These are phyloP conservation scores for Malassezia caprae DNA, from an alignment of 1,284 basidiomycete species.

Conservation along the genomic window DNA sequence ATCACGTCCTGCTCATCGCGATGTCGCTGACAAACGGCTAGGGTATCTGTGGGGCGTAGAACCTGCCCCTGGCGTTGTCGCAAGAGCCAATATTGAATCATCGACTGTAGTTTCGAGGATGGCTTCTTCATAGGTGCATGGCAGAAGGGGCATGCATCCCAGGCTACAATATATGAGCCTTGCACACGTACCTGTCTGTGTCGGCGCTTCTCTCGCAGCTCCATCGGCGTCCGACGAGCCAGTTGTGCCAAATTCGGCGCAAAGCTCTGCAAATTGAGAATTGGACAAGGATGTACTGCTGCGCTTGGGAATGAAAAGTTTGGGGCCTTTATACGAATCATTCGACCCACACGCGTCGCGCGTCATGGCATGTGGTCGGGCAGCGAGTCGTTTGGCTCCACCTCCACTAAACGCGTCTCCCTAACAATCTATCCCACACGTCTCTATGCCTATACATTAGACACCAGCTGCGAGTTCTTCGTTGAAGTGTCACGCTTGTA, in stretches of 20 bases:
- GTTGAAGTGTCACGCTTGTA: background rate
- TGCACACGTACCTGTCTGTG: background rate
- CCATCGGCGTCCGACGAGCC: background rate
- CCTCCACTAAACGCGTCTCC: background rate
- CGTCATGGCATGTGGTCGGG: background rate
- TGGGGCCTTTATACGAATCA: background rate
- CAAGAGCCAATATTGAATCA: slow-evolving; percentile 9
- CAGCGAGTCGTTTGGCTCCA: background rate
- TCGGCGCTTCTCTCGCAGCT: background rate
- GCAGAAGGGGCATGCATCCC: slow-evolving; percentile 11
- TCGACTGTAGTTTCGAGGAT: background rate
- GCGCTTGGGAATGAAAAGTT: background rate
- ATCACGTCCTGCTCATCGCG: slow-evolving; percentile 15
- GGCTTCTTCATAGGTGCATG: slow-evolving; percentile 1
- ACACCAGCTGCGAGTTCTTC: background rate
- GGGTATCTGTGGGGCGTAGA: slow-evolving; percentile 15
- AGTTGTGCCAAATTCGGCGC: slow-evolving; percentile 6
- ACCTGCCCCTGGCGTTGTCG: background rate
- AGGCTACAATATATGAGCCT: background rate
- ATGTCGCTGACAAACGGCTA: slow-evolving; percentile 16
- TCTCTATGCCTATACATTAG: background rate
- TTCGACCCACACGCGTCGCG: background rate
- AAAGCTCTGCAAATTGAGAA: slow-evolving; percentile 2
- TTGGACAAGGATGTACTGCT: background rate
- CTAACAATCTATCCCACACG: background rate